phyloP scores from a whole-genome alignment of 208 protist species.

The Leishmania lainsoni region DNA sequence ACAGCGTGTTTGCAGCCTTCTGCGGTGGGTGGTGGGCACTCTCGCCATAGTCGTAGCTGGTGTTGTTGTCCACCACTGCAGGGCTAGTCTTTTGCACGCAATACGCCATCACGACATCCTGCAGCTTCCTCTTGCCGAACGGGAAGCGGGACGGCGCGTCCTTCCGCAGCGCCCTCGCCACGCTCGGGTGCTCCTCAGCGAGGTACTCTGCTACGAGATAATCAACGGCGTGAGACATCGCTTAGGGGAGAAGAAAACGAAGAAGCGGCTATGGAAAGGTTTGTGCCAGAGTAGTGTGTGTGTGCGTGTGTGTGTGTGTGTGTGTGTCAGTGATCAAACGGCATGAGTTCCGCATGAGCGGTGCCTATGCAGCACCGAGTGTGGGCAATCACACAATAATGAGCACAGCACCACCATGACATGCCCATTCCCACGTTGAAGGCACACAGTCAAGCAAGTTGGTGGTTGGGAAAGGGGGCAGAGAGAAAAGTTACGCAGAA shows the following conservation, averaged over 20 bases:
- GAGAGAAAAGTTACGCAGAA: neutral
- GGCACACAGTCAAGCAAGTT: neutral
- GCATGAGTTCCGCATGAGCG: neutral
- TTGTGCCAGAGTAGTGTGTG: neutral
- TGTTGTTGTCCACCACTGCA: conserved; percentile 37
- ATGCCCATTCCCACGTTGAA: neutral
- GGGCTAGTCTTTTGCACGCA: conserved; percentile 26
- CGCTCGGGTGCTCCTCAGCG: conserved; percentile 35
- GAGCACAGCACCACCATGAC: neutral
- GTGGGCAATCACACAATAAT: neutral
- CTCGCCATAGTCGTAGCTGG: conserved; percentile 49
- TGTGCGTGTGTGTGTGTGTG: neutral
- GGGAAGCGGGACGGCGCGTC: conserved; percentile 21
- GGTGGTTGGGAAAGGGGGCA: neutral
- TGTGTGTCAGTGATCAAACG: neutral
- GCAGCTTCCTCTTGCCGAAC: conserved; percentile 24
- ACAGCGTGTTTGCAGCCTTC: conserved; percentile 17
- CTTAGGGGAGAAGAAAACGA: neutral
- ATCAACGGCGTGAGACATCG: conserved; percentile 57
- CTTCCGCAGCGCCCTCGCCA: conserved; percentile 42
- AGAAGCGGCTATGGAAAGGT: neutral
- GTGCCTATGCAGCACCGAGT: neutral
- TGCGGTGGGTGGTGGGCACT: conserved; percentile 15
- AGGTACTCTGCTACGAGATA: conserved; percentile 58
- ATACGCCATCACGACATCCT: conserved; percentile 24